Base-by-base conservation (phyloP, 305 asterid species). In the Fraxinus floribunda region DNA sequence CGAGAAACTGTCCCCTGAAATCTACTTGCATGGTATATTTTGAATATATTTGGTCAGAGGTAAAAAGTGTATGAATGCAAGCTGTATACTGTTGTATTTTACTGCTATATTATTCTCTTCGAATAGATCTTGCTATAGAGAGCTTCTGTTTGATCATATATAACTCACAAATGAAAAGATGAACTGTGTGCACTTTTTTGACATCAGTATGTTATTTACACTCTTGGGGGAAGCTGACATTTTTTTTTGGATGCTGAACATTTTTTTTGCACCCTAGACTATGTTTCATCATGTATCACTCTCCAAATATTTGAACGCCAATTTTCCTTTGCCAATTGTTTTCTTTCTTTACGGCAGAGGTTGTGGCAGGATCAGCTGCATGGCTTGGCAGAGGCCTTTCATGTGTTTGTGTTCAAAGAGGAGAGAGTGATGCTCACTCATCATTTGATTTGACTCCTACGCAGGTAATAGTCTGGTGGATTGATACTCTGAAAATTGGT, bases 371-470 rank as follows among this genome's bases (percentile, higher is more conserved):
- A 87, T 94, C 98, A 80, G 98, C 98, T 79, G 98, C 99, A 41
- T 97, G 99, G 99, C 92, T 97, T 82, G 98, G 99, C 84, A 92
- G 89, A 88, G 98, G 99, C 83, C 93, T 97, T 83, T 97, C 99
- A 11, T 97, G 99, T 83, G 99, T 97, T 80, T 94, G 99, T 87
- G 98, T 84, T 90, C 98, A 97, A 84, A 88, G 97, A 87, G 90
- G 95, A 83, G 98, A 97, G 84, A 90, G 92, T 79, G 99, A 97
- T 89, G 91, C 90, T 80, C 95, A 93, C 66, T 95, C 94, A 81
- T 97, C 99, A 52, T 92, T 94, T 87, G 98, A 97, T 86, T 85
- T 94, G 91, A 93, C 98, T 41, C 91, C 98, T 87, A 84, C 91
- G 36, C 97, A 94, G 97, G 99, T 94, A 89, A 81, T 78, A 60